A percentile compares a stretch with the other conserved stretches of the same genome.
These are phyloP conservation scores for Zasmidium citrigriseum DNA, from an alignment of 2,329 filamentous ascomycete genomes.

Conservation along the genomic window DNA sequence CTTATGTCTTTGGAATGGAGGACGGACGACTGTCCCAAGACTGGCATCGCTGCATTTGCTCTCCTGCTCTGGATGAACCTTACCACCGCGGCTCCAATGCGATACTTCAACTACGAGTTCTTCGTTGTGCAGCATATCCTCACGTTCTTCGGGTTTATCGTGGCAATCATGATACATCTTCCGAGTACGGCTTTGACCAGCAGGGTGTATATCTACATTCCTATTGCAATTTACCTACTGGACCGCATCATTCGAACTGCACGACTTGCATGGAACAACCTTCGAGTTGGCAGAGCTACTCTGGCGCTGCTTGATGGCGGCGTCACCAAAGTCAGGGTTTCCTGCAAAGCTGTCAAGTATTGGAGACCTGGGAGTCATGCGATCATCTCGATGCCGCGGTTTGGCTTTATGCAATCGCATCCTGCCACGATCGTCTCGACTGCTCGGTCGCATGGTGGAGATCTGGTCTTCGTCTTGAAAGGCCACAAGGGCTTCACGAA, in stretches of 20 bases:
- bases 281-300: slow-evolving; percentile 28
- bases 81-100: slow-evolving; percentile 27
- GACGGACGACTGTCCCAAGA: slow-evolving; percentile 27
- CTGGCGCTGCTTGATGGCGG: slow-evolving; percentile 33
- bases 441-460: slow-evolving; percentile 27
- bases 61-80: slow-evolving; percentile 34
- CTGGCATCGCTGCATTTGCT: slow-evolving; percentile 32
- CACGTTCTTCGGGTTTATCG: slow-evolving; percentile 40
- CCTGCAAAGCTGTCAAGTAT: slow-evolving; percentile 36
- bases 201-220: slow-evolving; percentile 32
- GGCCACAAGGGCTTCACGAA: slow-evolving; percentile 32
- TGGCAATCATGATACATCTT: slow-evolving; percentile 38
- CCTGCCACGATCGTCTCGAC: slow-evolving; percentile 33
- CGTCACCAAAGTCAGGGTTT: slow-evolving; percentile 40
- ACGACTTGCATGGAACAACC: slow-evolving; percentile 37
- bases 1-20: slow-evolving; percentile 28
- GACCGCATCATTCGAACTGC: slow-evolving; percentile 32
- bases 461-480: slow-evolving; percentile 32
- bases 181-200: slow-evolving; percentile 32
- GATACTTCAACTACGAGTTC: slow-evolving; percentile 30
- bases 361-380: slow-evolving; percentile 37
- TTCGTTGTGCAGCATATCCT: slow-evolving; percentile 40
- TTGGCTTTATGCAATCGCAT: slow-evolving; percentile 29
- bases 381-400: slow-evolving; percentile 28
- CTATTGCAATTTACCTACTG: slow-evolving; percentile 27